Evolutionary conservation across 345 rosid species (phyloP), one percentile per base, ranked within the genome.

Genomic region (Melaleuca quinquenervia): DNA sequence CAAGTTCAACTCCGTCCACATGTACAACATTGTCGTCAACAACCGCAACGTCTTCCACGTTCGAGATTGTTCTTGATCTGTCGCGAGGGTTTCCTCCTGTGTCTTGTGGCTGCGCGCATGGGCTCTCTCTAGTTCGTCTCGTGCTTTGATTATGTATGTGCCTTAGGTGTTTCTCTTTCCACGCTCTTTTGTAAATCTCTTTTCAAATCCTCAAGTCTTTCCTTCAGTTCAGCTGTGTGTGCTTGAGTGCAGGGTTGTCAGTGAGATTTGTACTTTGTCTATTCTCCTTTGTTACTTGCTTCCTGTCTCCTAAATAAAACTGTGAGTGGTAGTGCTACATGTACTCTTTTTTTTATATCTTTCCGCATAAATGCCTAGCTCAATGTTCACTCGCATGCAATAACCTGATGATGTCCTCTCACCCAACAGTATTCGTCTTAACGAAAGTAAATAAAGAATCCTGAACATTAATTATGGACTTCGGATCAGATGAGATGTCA

Each of bases 1-100:
- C 83, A 96, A 84, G 94, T 96, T 96, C 90, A 88, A 84, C 85
- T 93, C 98, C 32, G 93, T 96, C 87, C 84, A 96, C 91, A 96
- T 96, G 99, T 95, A 92, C 82, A 98, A 96, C 87, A 91, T 96
- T 41, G 99, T 96, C 85, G 58, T 96, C 60, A 96, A 96, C 91
- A 95, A 94, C 88, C 98, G 96, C 78, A 94, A 92, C 83, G 50
- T 94, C 90, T 96, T 96, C 94, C 96, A 93, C 52, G 99, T 95
- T 70, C 91, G 94, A 18, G 96, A 95, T 84, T 10, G 32, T 53
- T 26, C 78, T 70, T 70, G 78, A 70, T 18, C 26, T 3, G 80
- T 70, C 7, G 44, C 5, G 58, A 27, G 56, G 52, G 26, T 24
- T 21, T 27, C 41, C 2, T 51, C 36, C 49, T 49, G 52, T 13